A percentile compares a stretch with the other conserved stretches of the same genome.
phyloP scores from a whole-genome alignment of 495 filamentous ascomycete species.

The Penicillium herquei region DNA sequence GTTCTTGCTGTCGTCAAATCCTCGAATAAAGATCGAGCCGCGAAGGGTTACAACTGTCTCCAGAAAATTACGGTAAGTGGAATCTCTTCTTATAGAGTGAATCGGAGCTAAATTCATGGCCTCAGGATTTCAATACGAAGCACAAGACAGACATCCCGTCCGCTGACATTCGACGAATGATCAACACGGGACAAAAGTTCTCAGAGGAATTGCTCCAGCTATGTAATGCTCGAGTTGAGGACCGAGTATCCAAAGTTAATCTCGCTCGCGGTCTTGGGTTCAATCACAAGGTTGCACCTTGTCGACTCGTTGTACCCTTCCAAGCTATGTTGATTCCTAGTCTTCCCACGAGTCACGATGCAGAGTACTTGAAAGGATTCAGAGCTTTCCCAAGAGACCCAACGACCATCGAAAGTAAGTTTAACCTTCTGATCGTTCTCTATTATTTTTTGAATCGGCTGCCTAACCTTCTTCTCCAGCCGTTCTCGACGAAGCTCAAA shows the following conservation, averaged over 20 bases:
- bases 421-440: neutral
- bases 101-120: conserved; percentile 12
- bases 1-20: conserved; percentile 75
- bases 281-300: conserved; percentile 78
- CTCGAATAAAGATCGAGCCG: conserved; percentile 49
- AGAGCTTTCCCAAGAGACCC: conserved; percentile 72
- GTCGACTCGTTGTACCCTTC: conserved; percentile 80
- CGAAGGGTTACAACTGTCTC: conserved; percentile 47
- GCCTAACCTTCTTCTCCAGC: conserved; percentile 41
- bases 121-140: conserved; percentile 45
- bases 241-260: conserved; percentile 67
- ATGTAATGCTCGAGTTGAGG: conserved; percentile 71
- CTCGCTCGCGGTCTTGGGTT: conserved; percentile 75
- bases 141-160: conserved; percentile 37
- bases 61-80: conserved; percentile 41
- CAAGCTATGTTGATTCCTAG: conserved; percentile 81
- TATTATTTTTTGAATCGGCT: conserved; percentile 28
- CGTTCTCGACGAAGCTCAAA: conserved; percentile 79
- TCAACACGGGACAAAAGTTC: conserved; percentile 76
- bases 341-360: conserved; percentile 71
- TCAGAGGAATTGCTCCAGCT: conserved; percentile 78
- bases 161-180: conserved; percentile 64
- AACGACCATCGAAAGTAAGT: conserved; percentile 56
- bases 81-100: neutral
- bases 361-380: conserved; percentile 66